Base-by-base conservation (phyloP, 345 rosid species). In the Acer campestre region DNA sequence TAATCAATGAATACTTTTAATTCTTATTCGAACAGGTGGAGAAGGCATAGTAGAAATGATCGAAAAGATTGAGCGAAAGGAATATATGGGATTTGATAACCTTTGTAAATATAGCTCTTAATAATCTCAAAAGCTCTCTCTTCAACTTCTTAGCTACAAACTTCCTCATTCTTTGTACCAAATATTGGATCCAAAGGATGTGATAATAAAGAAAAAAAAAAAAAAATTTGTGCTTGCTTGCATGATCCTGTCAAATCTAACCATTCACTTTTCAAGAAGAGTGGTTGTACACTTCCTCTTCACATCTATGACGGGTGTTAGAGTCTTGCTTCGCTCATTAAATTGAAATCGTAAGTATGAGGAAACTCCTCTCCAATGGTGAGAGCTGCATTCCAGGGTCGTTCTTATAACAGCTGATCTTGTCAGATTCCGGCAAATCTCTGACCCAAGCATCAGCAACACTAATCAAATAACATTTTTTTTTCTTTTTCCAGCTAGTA, bases 31-130 rank as follows among this genome's bases (percentile, higher is more conserved):
- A 55, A 68, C 74, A 85, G 88, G 86, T 23, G 86, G 86, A 8
- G 75, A 70, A n/a, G 88, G 86, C 67, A 61, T 85, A 69, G 86
- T 22, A n/a, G 48, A 81, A 48, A 71, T 83, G 84, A 66, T 85
- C 31, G 61, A 70, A 70, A 78, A 42, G 77, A 73, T 83, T 40
- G 76, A 83, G 46, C 59, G 64, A 17, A 74, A 83, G 7, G 78
- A 81, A 72, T 81, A 81, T 61, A 76, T 85, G 88, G 86, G 88
- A 51, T 80, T 85, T 44, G 83, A 83, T 0, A 71, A 70, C 71
- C 67, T 83, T 35, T 85, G 86, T 40, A 65, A 76, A 73, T 40
- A n/a, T 67, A 31, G 0, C 75, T 53, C 75, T 29, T 29, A 29
- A 27, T 73, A 69, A 61, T 58, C 16, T 18, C 14, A 17, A 2